phyloP scores from a whole-genome alignment of 2,329 filamentous ascomycete genomes.

The Botrytis galanthina region DNA sequence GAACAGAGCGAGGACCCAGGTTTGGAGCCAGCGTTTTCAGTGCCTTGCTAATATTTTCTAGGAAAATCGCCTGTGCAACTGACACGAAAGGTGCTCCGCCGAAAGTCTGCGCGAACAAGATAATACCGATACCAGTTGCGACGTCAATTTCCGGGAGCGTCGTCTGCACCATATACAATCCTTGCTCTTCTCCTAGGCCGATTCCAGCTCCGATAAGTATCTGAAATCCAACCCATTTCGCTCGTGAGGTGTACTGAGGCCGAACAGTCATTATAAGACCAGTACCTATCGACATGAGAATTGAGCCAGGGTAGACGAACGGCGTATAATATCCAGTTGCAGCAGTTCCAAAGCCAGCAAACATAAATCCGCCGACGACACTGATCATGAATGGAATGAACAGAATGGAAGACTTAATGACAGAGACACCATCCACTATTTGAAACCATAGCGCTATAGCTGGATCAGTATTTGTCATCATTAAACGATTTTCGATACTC shows the following conservation, averaged over 20 bases:
- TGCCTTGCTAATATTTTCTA: background rate
- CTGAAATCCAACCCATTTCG: constrained; percentile 40
- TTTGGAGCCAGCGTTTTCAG: background rate
- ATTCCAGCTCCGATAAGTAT: constrained; percentile 31
- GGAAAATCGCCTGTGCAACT: constrained; percentile 36
- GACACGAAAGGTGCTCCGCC: constrained; percentile 32
- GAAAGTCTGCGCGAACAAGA: constrained; percentile 33
- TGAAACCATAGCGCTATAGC: background rate
- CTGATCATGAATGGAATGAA: background rate
- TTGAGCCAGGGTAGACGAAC: constrained; percentile 43
- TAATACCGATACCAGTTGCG: constrained; percentile 29
- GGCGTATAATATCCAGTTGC: constrained; percentile 24
- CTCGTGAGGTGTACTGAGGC: constrained; percentile 25
- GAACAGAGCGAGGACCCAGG: background rate
- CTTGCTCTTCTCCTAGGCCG: constrained; percentile 31
- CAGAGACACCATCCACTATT: background rate
- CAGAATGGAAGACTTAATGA: background rate
- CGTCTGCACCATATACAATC: constrained; percentile 31
- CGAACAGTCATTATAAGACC: constrained; percentile 42
- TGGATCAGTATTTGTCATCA: background rate
- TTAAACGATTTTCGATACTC: background rate
- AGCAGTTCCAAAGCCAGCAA: constrained; percentile 33
- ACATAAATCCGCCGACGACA: background rate
- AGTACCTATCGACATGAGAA: constrained; percentile 38
- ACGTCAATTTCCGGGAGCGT: constrained; percentile 33